Conservation (phyloP, 2,329 filamentous ascomycete genomes). For the Trematosphaeria pertusa region DNA sequence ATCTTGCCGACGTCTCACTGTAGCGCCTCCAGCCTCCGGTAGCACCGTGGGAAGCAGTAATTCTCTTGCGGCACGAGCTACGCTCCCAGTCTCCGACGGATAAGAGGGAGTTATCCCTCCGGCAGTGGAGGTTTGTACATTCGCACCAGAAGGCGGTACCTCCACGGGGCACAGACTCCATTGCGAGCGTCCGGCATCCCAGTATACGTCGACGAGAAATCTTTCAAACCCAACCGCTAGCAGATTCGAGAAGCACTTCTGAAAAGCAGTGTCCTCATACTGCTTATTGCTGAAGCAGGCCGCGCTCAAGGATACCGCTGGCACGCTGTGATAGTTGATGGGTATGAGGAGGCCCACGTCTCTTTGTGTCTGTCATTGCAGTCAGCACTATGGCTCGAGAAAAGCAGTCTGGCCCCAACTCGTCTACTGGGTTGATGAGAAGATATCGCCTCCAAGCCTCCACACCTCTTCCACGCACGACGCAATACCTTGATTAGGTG, state of each 20-base stretch:
- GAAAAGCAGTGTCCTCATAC: constrained; percentile 61
- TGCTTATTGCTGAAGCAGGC: constrained; percentile 64
- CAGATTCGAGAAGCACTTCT: constrained; percentile 68
- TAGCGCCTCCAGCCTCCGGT: background rate
- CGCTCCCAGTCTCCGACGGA: background rate
- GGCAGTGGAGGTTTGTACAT: too few species aligned
- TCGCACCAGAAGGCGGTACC: constrained; percentile 50
- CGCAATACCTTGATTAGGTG: background rate
- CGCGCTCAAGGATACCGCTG: constrained; percentile 63
- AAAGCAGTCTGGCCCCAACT: background rate
- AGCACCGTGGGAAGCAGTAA: too few species aligned
- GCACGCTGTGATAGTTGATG: constrained; percentile 67
- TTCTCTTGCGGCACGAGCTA: background rate
- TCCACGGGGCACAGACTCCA: constrained; percentile 70
- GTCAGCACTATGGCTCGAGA: constrained; percentile 18
- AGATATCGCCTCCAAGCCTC: too few species aligned
- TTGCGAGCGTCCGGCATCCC: constrained; percentile 60
- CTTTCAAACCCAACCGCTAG: constrained; percentile 65
- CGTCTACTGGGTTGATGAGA: constrained; percentile 1
- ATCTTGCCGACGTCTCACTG: background rate
- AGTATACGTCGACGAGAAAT: constrained; percentile 68
- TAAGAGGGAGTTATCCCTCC: constrained; percentile 1
- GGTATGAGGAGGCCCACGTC: constrained; percentile 67
- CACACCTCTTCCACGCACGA: background rate
- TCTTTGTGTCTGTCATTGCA: constrained; percentile 61